These are phyloP conservation scores for Coffea humblotiana DNA, from an alignment of 305 asterid genomes.

Conservation along the genomic window DNA sequence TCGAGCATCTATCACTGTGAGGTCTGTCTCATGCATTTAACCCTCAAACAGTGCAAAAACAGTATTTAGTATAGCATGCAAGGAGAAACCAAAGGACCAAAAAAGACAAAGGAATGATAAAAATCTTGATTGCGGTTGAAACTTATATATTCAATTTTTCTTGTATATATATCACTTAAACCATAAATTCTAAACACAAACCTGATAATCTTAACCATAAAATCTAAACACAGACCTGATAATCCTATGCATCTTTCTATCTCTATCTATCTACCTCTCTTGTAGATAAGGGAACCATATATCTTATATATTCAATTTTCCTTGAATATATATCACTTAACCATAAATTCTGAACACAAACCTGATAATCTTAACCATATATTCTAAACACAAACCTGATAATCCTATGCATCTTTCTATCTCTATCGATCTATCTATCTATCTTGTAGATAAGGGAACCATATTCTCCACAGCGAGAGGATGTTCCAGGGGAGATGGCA, in stretches of 20 bases:
- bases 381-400: background rate
- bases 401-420: background rate
- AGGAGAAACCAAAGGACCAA: background rate
- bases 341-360: background rate
- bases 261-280: background rate
- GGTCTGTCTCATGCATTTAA: background rate
- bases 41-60: too few species aligned
- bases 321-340: background rate
- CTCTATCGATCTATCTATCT: slow-evolving; percentile 5
- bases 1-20: background rate
- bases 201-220: too few species aligned
- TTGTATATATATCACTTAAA: background rate
- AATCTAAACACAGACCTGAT: too few species aligned
- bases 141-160: background rate
- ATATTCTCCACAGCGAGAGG: too few species aligned
- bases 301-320: background rate
- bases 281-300: too few species aligned
- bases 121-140: background rate
- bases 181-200: background rate
- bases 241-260: background rate
- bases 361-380: too few species aligned
- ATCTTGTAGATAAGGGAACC: too few species aligned
- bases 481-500: background rate
- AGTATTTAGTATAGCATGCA: background rate
- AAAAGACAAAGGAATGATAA: background rate